A percentile compares a stretch with the other conserved stretches of the same genome.
Conservation (phyloP, 805 yeast genomes). For the Pichia sporocuriosa region DNA sequence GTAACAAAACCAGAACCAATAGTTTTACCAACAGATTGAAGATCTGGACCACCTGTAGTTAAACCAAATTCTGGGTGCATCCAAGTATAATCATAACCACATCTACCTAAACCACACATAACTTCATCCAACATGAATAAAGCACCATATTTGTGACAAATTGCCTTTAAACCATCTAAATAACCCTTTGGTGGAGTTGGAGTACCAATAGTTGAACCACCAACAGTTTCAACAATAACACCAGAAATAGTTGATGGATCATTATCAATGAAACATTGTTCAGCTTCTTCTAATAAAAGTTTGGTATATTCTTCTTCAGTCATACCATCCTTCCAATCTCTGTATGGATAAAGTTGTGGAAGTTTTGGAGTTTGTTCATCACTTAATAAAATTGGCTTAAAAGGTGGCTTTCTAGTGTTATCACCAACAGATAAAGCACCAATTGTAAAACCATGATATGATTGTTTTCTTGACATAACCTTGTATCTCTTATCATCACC, state of each 20-base stretch:
- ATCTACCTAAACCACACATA: conserved; percentile 52
- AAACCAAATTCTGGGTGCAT: conserved; percentile 26
- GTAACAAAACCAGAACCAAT: conserved; percentile 46
- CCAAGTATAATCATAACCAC: conserved; percentile 40
- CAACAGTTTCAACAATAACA: conserved; percentile 39
- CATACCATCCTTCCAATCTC: conserved; percentile 23
- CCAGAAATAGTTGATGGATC: conserved; percentile 41
- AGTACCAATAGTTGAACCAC: conserved; percentile 42
- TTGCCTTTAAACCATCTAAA: conserved; percentile 37
- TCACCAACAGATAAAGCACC: conserved; percentile 40
- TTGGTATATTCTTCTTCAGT: conserved; percentile 34
- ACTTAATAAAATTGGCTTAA: conserved; percentile 6
- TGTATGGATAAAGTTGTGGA: conserved; percentile 30
- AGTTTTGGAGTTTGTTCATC: conserved; percentile 23
- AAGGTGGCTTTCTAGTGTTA: conserved; percentile 27
- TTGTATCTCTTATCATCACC: conserved; percentile 36
- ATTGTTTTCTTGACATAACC: conserved; percentile 37
- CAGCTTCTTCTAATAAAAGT: conserved; percentile 34
- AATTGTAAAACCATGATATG: conserved; percentile 46
- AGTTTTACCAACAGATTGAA: conserved; percentile 43
- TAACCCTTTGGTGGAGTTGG: conserved; percentile 41
- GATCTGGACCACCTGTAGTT: conserved; percentile 39
- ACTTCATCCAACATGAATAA: conserved; percentile 48
- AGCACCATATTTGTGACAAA: conserved; percentile 47
- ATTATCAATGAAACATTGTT: conserved; percentile 32